Evolutionary conservation across 345 rosid genomes (phyloP), one percentile per base, ranked within the genome.

Genomic region (Gossypium ekmanianum): DNA sequence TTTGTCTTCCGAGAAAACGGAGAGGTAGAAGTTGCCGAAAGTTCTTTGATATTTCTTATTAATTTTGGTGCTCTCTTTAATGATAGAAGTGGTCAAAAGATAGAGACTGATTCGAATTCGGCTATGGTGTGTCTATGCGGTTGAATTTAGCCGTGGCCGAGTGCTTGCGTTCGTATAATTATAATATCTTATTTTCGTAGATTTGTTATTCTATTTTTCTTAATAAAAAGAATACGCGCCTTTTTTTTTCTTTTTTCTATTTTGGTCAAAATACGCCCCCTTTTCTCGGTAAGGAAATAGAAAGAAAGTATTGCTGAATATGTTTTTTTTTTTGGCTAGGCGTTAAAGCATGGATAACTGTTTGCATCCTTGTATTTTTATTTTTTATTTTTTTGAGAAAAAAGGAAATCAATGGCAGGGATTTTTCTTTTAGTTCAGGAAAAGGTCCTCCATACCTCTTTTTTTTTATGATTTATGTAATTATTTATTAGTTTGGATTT

Each of bases 81-180:
- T 2, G 18, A 47, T 45, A 13, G 7, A 47, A 47, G 39, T 22
- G 56, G 54, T 48, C 8, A 22, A 7, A 24, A 24, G 8, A 48
- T 47, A 41, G 20, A 67, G 39, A 48, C 18, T 68, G 6, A 18
- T 68, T 22, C n/a, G 14, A 68, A 48, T 48, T 68, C 39, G 20
- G 20, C 16, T 44, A 18, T 43, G 69, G 14, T 34, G 10, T 45
- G 50, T 2, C n/a, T 26, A 26, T 24, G 51, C 39, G 27, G 34
- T 56, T 51, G 50, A 52, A 71, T 59, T 71, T n/a, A 47, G 47
- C 67, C 67, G 18, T 69, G 17, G 71, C 26, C 74, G 63, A 51
- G 44, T 51, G 26, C 52, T 56, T 41, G 50, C 51, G 64, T 61
- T 61, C 24, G 13, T 39, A 2, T 17, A 13, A 12, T 61, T 3